A percentile compares a stretch with the other conserved stretches of the same genome.
Evolutionary conservation across 306 rosid genomes (phyloP).

Genomic region (Erythrophleum fordii): DNA sequence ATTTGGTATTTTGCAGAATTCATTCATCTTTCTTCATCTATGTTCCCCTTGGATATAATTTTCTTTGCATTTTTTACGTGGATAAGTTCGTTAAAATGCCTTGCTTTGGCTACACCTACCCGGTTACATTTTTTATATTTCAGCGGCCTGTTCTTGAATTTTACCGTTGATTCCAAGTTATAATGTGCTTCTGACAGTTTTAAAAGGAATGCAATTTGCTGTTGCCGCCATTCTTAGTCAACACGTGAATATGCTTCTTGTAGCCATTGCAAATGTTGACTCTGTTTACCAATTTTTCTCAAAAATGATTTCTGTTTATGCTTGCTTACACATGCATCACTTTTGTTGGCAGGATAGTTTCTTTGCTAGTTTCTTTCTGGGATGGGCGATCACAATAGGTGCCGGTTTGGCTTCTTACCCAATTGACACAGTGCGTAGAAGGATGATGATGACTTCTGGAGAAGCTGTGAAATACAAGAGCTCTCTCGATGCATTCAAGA

Average conservation of each 20-base stretch:
- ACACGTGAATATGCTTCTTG: neutral
- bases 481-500: constrained; percentile 76
- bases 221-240: neutral
- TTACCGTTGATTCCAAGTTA: neutral
- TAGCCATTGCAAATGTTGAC: neutral
- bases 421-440: constrained; percentile 83
- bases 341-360: constrained; percentile 77
- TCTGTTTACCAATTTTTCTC: neutral
- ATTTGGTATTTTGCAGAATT: neutral
- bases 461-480: constrained; percentile 88
- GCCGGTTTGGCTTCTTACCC: constrained; percentile 93
- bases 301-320: neutral
- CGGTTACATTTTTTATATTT: neutral
- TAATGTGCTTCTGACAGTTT: neutral
- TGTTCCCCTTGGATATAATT: neutral
- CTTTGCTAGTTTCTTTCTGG: constrained; percentile 85
- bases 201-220: neutral
- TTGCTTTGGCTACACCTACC: neutral
- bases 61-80: neutral
- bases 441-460: constrained; percentile 99
- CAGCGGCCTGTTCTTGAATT: neutral
- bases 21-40: neutral
- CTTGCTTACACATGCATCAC: constrained; percentile 33
- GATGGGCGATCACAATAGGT: constrained; percentile 89
- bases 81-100: neutral